phyloP scores from a whole-genome alignment of 2,329 filamentous ascomycete genomes.

The Thelonectria discophora region DNA sequence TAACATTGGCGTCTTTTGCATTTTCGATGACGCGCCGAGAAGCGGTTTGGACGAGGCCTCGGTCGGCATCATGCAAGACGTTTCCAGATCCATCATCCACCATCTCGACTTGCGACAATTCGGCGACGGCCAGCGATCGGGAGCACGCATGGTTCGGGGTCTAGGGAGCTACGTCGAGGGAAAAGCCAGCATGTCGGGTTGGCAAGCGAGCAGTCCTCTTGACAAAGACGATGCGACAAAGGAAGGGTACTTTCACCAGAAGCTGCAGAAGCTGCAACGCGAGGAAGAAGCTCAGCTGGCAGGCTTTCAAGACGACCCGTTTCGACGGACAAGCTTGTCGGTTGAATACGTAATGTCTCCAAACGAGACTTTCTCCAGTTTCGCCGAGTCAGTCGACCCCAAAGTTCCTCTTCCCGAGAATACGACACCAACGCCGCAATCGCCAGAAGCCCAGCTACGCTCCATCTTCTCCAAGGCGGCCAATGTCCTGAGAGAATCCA shows the following conservation, averaged over 20 bases:
- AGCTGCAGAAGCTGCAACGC: constrained; percentile 26
- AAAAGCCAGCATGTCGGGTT: constrained; percentile 43
- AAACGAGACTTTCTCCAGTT: too few relatives aligned
- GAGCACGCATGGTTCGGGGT: constrained; percentile 51
- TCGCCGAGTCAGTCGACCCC: not conserved
- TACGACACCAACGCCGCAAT: not conserved
- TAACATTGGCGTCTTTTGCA: constrained; percentile 54
- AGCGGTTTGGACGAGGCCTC: constrained; percentile 36
- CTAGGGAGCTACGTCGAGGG: constrained; percentile 51
- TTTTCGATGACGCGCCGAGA: constrained; percentile 35
- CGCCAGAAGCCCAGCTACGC: not conserved
- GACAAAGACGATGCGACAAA: not conserved
- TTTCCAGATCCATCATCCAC: constrained; percentile 48
- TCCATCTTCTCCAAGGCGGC: constrained; percentile 54
- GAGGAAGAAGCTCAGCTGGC: not conserved
- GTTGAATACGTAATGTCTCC: not conserved
- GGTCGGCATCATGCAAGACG: constrained; percentile 38
- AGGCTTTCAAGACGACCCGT: not conserved
- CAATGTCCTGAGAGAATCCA: constrained; percentile 52
- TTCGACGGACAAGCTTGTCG: not conserved
- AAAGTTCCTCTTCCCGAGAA: not conserved
- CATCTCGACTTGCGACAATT: constrained; percentile 47
- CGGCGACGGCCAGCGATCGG: constrained; percentile 42
- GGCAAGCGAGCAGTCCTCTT: constrained; percentile 24
- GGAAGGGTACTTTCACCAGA: constrained; percentile 31